Evolutionary conservation across 768 basidiomycete species (phyloP).

Genomic region (Tulasnella calospora): DNA sequence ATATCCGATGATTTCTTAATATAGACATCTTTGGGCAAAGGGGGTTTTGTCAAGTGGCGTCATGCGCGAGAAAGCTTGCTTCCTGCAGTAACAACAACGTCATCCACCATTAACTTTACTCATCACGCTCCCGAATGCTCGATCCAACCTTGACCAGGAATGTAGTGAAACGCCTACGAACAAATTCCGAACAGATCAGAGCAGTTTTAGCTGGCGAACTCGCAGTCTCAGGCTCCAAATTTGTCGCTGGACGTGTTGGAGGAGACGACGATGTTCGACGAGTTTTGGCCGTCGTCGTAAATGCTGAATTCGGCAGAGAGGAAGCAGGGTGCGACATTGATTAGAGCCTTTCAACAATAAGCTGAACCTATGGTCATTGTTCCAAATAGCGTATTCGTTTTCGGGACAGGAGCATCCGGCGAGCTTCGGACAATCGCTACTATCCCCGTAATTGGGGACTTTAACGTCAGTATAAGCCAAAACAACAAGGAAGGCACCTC

Average conservation of each 20-base stretch:
- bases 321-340: constrained; percentile 3
- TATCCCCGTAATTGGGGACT: background rate
- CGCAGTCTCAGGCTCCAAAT: background rate
- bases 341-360: background rate
- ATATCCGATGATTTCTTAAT: background rate
- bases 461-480: background rate
- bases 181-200: background rate
- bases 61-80: background rate
- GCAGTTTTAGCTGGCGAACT: background rate
- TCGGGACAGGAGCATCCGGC: background rate
- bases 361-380: background rate
- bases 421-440: background rate
- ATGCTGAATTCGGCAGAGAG: background rate
- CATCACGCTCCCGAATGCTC: background rate
- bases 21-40: background rate
- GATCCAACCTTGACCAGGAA: constrained; percentile 12
- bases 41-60: background rate
- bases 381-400: background rate
- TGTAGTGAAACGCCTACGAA: background rate
- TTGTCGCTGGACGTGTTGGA: background rate
- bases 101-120: background rate
- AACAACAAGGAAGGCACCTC: background rate
- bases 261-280: background rate
- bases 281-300: constrained; percentile 19
- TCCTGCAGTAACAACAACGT: background rate